Evolutionary conservation across 805 yeast species (phyloP), one percentile per base, ranked within the genome.

Genomic region (Lipomyces mesembrius): DNA sequence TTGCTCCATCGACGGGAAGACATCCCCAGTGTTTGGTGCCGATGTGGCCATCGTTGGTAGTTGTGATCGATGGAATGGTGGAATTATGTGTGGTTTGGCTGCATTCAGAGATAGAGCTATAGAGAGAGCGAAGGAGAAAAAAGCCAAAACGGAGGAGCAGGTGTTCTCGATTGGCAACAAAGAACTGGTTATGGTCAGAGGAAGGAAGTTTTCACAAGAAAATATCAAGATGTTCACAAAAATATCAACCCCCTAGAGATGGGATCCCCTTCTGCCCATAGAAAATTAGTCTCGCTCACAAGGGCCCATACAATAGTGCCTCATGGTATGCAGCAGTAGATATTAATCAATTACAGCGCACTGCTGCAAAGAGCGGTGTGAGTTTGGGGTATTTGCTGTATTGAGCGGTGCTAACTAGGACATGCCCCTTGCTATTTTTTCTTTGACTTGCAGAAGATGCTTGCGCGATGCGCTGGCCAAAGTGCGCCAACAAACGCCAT

Each of bases 391-490:
- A 27, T 29, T 29, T 5, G 2, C 1, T 3, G 43, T 37, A 14
- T 12, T 37, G 43, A 12, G 43, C 14, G 43, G 0, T 43, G 49
- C 49, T 17, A 43, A 43, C 49, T 43, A 7, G 20, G 2, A 3
- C 3, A 6, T 5, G 20, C 49, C 9, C 6, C 22, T 43, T 43
- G 49, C 49, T 43, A 43, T 43, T 43, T 43, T 43, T 43, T 43
- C 14, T 43, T 43, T 43, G n/a, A 12, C 7, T 17, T n/a, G n/a
- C 20, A 22, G 49, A 17, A 4, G 49, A 17, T 3, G 20, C 49
- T 43, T 17, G 49, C 49, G 49, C 49, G 49, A 43, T 43, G 49
- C 49, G 49, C 49, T 43, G 49, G 49, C 9, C 49, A 25, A 17
- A 43, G 49, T n/a, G 49, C 49, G 49, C 49, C 20, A 43, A n/a